phyloP scores from a whole-genome alignment of 2,329 filamentous ascomycete species.

The Pseudopyrenochaeta lycopersici region DNA sequence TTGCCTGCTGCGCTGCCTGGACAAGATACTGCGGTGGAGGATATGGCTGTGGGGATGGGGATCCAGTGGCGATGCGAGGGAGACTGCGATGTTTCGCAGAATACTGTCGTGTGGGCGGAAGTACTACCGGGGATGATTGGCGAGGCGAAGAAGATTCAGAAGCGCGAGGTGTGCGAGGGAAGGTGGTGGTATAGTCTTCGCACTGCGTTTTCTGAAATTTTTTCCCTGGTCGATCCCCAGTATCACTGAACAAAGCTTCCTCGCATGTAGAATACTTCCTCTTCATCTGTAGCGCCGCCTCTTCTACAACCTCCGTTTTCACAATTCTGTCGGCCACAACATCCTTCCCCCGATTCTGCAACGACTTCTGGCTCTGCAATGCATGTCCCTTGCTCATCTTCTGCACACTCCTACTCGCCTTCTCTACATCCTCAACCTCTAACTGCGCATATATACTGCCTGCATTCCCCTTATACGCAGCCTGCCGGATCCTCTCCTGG shows the following conservation, averaged over 20 bases:
- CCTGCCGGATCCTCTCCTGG: slow-evolving; percentile 13
- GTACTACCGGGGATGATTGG: too few species aligned
- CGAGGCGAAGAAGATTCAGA: too few species aligned
- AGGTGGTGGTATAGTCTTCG: background rate
- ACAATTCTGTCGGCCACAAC: too few species aligned
- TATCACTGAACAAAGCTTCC: background rate
- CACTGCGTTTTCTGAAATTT: background rate
- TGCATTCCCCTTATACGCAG: background rate
- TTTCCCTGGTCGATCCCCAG: background rate
- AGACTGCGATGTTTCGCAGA: background rate
- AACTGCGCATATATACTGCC: background rate
- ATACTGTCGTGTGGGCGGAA: too few species aligned
- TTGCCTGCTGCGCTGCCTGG: slow-evolving; percentile 8
- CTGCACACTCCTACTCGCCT: slow-evolving; percentile 17
- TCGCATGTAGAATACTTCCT: slow-evolving; percentile 10
- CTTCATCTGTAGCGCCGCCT: too few species aligned
- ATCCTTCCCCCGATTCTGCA: too few species aligned
- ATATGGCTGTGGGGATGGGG: background rate
- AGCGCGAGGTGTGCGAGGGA: too few species aligned
- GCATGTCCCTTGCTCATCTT: slow-evolving; percentile 14
- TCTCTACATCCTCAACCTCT: slow-evolving; percentile 16
- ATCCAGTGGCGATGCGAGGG: slow-evolving; percentile 6
- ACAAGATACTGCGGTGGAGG: background rate
- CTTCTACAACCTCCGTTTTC: too few species aligned
- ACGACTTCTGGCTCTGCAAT: background rate